Base-by-base conservation (phyloP, 73 alveolate species). In the Blepharisma stoltei region DNA sequence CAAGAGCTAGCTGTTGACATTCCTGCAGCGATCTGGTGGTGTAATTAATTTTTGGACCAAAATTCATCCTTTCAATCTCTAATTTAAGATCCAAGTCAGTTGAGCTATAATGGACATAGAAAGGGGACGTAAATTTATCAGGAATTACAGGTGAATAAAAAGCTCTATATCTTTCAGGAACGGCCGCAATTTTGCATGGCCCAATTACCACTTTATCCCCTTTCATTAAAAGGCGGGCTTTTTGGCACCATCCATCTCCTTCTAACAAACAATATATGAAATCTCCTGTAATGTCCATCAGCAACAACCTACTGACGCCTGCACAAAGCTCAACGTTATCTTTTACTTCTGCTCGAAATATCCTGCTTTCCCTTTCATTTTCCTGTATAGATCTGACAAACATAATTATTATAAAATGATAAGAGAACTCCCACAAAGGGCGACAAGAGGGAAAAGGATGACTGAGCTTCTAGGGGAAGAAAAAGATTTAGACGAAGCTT, bases 381-480 rank as follows among this genome's bases (percentile, higher is more conserved):
- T 25, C 46, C 38, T 14, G 14, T 60, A 60, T 14, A 9, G 11
- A 25, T 20, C 49, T 20, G 3, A 60, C 73, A 60, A 60, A 38
- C 73, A 60, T 60, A 32, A 32, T 32, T 32, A 32, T 32, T 32
- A 32, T 32, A 32, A 32, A 32, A 32, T 32, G 65, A 60, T 60
- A 38, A 60, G 23, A 60, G 73, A 60, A 60, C 73, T 60, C 18
- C 73, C 73, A 2, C 37, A 25, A 14, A n/a, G 73, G 46, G 11
- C 49, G 4, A 60, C 73, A 8, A 14, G 73, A 38, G 73, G 73
- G 18, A 60, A 60, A 38, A 60, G 73, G 46, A 60, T 60, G 73
- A 60, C 14, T 2, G 73, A 60, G 49, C 23, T 60, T 8, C 2
- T 60, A 18, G 73, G 73, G 0, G 73, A 60, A 18, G 73, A 60